These are phyloP conservation scores for Claviceps paspali DNA, from an alignment of 2,329 filamentous ascomycete species.

Conservation along the genomic window DNA sequence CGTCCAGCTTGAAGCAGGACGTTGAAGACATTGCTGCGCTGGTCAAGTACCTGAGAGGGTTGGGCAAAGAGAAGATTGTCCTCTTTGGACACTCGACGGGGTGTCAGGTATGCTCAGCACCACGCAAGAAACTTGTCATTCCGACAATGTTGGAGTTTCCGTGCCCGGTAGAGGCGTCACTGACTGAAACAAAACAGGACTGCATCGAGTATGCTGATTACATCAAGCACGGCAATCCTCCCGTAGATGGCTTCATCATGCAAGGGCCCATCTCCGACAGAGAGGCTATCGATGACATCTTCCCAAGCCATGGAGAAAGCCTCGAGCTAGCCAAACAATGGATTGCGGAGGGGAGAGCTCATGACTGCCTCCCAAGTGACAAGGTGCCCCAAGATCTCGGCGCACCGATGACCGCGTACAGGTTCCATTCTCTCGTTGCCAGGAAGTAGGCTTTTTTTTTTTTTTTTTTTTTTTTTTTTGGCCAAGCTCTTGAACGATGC, in stretches of 20 bases:
- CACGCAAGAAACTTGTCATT: neutral
- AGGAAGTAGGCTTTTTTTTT: too few relatives aligned
- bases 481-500: neutral
- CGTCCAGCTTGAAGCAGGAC: conserved; percentile 33
- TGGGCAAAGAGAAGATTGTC: conserved; percentile 36
- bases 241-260: conserved; percentile 61
- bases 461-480: too few relatives aligned
- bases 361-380: conserved; percentile 38
- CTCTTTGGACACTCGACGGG: conserved; percentile 45
- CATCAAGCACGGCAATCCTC: conserved; percentile 26
- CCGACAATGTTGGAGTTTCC: neutral
- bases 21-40: conserved; percentile 37
- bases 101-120: conserved; percentile 29
- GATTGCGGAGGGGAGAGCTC: conserved; percentile 36
- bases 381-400: conserved; percentile 25
- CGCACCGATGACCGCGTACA: conserved; percentile 35
- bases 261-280: conserved; percentile 71
- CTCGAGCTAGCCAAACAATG: conserved; percentile 36
- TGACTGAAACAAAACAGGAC: conserved; percentile 24
- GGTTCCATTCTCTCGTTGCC: conserved; percentile 34
- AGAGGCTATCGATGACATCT: conserved; percentile 38
- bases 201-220: conserved; percentile 38
- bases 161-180: neutral
- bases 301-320: conserved; percentile 29
- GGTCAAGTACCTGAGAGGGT: conserved; percentile 35